Evolutionary conservation across 2,329 filamentous ascomycete species (phyloP), one percentile per base, ranked within the genome.

Genomic region (Epichloe uncinata): DNA sequence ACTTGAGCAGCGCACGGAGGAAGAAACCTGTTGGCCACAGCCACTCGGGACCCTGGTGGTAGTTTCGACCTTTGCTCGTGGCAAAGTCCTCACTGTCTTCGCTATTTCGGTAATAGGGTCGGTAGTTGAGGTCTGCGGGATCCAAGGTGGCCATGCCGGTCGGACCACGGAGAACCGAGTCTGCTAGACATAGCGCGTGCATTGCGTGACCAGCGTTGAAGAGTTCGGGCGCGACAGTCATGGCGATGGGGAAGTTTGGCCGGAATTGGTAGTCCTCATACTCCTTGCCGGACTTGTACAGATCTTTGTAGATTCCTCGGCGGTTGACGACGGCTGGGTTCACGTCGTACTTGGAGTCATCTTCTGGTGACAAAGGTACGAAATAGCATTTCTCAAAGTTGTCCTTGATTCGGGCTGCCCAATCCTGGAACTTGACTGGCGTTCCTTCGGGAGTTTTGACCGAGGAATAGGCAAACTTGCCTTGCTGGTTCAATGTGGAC

Each of bases 21-120:
- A 95, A 98, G 73, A 89, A 98, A 4, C 93, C 93, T 1, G 88
- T 91, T 0, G 91, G 94, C 93, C 93, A 98, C 22, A 96, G 71
- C 93, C 93, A 98, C 66, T 98, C 93, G 0, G 93, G 94, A 4
- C 93, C 93, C 66, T 97, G 91, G 66, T 98, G 93, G 69, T 98
- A 98, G 68, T 97, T 98, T 50, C 93, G 78, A 46, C 93, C 93
- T 68, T 97, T 97, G 58, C 85, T 82, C 0, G 91, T 97, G 11
- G 87, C 79, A 61, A 96, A 97, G 66, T 97, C 87, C 12, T 79
- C 81, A 52, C 84, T 91, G 67, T 98, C 93, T 61, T 97, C 91
- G 57, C 84, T 86, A 70, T 98, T 98, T 73, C 84, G 82, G 71
- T 98, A 98, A 71, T 93, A 87, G 0, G 90, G 90, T 3, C 87